Base-by-base conservation (phyloP, 2,329 filamentous ascomycete species). In the Dothiorella sarmentorum region DNA sequence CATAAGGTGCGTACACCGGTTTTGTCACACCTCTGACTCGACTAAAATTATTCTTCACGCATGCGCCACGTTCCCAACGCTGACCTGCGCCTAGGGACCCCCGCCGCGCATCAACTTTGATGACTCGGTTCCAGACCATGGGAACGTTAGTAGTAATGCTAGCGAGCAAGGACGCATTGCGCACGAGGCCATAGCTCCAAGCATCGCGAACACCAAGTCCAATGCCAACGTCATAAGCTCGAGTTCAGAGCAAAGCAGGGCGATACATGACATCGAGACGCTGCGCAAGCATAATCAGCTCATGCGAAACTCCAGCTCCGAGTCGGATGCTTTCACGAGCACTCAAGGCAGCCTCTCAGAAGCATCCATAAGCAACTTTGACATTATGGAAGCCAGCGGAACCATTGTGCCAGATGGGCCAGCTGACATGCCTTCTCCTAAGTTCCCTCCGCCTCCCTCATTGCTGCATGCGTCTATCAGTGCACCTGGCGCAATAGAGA, bases 381-480 rank as follows among this genome's bases (percentile, higher is more conserved):
- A 68, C 9, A 69, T 72, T 13, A 72, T 75, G 72, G 73, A 74
- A 61, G 72, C 73, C 9, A 75, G 73, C 43, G 74, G 73, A 10
- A 76, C 73, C 0, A 74, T 76, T 59, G 68, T 75, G 27, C 72
- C 73, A 37, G 71, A 74, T 13, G 61, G 55, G 11, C 49, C 62
- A 17, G 27, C 49, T 26, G 40, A 33, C n/a, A 37, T 45, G 33
- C 29, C 43, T 20, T 61, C 60, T 49, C 60, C 56, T 7, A 42
- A 56, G 18, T n/a, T 22, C 7, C 31, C 56, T 4, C 40, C 18
- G 3, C 56, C 40, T 17, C 26, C 31, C 6, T 26, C 60, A 1
- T n/a, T 45, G 26, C 40, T 35, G n/a, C 60, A 49, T 15, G 40
- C 53, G 33, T 15, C 31, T 13, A 15, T 45, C 29, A 45, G 26